These are phyloP conservation scores for Fusarium pseudograminearum DNA, from an alignment of 2,329 filamentous ascomycete species.

Conservation along the genomic window DNA sequence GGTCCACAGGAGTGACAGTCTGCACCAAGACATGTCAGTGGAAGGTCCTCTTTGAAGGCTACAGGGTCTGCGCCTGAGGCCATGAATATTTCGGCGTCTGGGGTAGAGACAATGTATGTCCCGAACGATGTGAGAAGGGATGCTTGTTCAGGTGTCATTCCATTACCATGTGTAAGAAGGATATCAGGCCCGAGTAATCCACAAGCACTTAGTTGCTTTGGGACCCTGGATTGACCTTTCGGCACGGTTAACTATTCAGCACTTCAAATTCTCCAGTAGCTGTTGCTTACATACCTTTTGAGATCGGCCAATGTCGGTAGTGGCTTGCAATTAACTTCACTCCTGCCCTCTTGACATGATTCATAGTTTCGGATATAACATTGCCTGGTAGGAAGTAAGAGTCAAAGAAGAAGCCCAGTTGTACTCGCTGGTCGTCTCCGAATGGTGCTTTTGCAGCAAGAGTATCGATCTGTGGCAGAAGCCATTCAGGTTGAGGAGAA, in stretches of 20 bases:
- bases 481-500: constrained; percentile 1
- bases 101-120: constrained; percentile 11
- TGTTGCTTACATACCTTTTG: background rate
- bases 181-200: constrained; percentile 1
- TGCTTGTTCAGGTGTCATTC: constrained; percentile 17
- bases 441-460: constrained; percentile 4
- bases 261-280: fast-evolving
- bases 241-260: fast-evolving
- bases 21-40: constrained; percentile 4
- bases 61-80: constrained; percentile 13
- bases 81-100: constrained; percentile 19
- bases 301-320: constrained; percentile 19
- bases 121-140: background rate
- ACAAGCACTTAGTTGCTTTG: background rate
- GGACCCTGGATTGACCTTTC: background rate
- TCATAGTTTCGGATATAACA: background rate
- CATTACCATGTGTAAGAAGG: constrained; percentile 9
- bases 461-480: background rate
- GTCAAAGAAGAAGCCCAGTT: constrained; percentile 8
- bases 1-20: constrained; percentile 19
- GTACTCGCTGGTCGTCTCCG: constrained; percentile 1
- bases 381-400: constrained; percentile 1
- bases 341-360: background rate
- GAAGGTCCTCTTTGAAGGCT: constrained; percentile 4
- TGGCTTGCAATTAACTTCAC: constrained; percentile 13